A percentile compares a stretch with the other conserved stretches of the same genome.
These are phyloP conservation scores for Eremochloa ophiuroides DNA, from an alignment of 176 grass and related monocot species.

Conservation along the genomic window DNA sequence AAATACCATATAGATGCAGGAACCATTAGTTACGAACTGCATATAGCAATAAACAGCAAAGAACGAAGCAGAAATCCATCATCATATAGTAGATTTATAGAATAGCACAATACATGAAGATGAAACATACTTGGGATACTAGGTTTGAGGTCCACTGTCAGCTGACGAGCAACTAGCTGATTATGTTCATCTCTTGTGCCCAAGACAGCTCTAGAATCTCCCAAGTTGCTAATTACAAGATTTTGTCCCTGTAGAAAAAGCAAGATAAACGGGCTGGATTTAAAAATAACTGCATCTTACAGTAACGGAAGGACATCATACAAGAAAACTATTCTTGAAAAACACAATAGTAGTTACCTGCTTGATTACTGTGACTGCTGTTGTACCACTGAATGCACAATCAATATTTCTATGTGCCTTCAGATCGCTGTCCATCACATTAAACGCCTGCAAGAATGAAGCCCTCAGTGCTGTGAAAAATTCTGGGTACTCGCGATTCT, in stretches of 20 bases:
- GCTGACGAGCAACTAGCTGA: slow-evolving; percentile 45
- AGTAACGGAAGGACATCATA: slow-evolving; percentile 11
- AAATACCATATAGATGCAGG: background rate
- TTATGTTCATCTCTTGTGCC: slow-evolving; percentile 64
- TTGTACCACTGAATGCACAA: slow-evolving; percentile 78
- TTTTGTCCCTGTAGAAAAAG: slow-evolving; percentile 46
- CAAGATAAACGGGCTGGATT: slow-evolving; percentile 12
- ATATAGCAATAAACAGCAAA: background rate
- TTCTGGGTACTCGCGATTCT: slow-evolving; percentile 43
- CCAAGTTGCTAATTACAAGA: slow-evolving; percentile 71
- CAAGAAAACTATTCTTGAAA: background rate
- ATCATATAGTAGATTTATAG: slow-evolving; percentile 13
- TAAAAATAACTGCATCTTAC: background rate
- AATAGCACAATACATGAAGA: background rate
- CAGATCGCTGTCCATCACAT: slow-evolving; percentile 81
- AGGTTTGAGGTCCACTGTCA: slow-evolving; percentile 82
- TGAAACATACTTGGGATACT: slow-evolving; percentile 64
- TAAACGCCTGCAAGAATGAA: slow-evolving; percentile 67
- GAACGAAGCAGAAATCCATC: slow-evolving; percentile 8
- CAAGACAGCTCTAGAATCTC: slow-evolving; percentile 77
- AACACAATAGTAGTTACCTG: slow-evolving; percentile 42
- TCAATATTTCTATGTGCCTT: slow-evolving; percentile 57
- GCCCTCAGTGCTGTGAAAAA: slow-evolving; percentile 45
- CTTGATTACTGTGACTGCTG: slow-evolving; percentile 86
- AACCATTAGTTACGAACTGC: background rate